Base-by-base conservation (phyloP, 495 filamentous ascomycete species). In the Endocarpon pusillum region DNA sequence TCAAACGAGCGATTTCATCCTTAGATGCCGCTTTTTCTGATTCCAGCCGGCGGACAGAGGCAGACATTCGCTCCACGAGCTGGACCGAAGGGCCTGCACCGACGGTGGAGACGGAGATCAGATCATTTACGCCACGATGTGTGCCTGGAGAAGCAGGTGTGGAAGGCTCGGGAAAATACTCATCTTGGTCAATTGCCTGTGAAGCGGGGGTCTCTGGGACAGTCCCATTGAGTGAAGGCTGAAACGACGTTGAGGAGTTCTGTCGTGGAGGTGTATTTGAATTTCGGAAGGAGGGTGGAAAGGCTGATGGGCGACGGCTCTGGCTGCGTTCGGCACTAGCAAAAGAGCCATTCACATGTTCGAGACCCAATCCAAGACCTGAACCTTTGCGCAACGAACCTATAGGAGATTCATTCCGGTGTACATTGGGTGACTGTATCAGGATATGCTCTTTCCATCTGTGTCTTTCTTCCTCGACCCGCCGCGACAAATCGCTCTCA, bases 41-140 rank as follows among this genome's bases (percentile, higher is more conserved):
- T 48, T 96, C 91, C 0, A 97, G 61, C 3, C 87, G 71, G 19
- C 89, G 77, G 16, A 99, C 82, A 1, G 84, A 78, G 22, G 86
- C 81, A 41, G 76, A 83, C 87, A 99, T 94, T 28, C 91, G 78
- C 54, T 96, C 89, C 3, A 99, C 84, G 0, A 99, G 67, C 52
- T 96, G 89, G 2, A 99, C 87, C 3, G 80, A 87, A 3, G 89
- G 89, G 0, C 89, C 89, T 0, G 89, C 82, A 4, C 73, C 85
- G 14, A 79, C 73, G 4, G 89, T 92, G 2, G 81, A 89, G 12
- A 81, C 82, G 10, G 81, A 89, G 20, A 92, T 68, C 50, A 94
- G 76, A 43, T 96, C 87, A 43, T 86, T 79, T 44, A 87, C 68
- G 10, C 48, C 54, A 15, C 58, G 59, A 30, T 54, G 58, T 3